Evolutionary conservation across 1,139 yeast genomes (phyloP).

Genomic region (Suhomyces wounanorum): DNA sequence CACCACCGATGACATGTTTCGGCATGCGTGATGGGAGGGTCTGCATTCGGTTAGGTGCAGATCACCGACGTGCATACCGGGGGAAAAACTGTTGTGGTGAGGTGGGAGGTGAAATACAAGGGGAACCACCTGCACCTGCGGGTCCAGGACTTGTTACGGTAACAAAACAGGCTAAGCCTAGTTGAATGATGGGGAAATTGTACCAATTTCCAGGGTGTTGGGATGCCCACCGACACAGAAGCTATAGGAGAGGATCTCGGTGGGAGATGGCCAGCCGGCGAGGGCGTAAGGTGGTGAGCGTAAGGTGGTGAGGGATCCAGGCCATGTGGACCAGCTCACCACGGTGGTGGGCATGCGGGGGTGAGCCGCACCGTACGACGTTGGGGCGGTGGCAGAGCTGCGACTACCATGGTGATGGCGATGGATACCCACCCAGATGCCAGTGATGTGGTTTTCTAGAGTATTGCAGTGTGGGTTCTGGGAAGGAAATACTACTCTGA

Average conservation of each 20-base stretch:
- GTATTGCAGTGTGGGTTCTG: too few species aligned
- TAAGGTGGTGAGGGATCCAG: too few species aligned
- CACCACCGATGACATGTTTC: background rate
- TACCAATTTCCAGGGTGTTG: background rate
- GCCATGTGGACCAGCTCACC: too few species aligned
- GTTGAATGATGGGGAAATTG: background rate
- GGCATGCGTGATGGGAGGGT: background rate
- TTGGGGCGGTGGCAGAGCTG: background rate
- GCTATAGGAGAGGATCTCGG: too few species aligned
- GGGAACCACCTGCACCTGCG: background rate
- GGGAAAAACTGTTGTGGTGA: background rate
- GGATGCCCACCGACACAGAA: too few species aligned
- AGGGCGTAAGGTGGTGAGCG: too few species aligned
- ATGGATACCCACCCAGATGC: too few species aligned
- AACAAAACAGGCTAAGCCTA: background rate
- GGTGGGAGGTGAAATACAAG: background rate
- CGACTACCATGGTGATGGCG: background rate
- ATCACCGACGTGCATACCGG: background rate
- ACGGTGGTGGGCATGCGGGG: background rate
- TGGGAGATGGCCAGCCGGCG: too few species aligned
- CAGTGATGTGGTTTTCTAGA: too few species aligned
- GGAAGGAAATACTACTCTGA: too few species aligned
- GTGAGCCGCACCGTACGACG: background rate
- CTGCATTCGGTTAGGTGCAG: background rate
- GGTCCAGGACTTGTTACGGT: background rate